Conservation (phyloP, 164 flowering plant species). For the Paratinospora sagittata region DNA sequence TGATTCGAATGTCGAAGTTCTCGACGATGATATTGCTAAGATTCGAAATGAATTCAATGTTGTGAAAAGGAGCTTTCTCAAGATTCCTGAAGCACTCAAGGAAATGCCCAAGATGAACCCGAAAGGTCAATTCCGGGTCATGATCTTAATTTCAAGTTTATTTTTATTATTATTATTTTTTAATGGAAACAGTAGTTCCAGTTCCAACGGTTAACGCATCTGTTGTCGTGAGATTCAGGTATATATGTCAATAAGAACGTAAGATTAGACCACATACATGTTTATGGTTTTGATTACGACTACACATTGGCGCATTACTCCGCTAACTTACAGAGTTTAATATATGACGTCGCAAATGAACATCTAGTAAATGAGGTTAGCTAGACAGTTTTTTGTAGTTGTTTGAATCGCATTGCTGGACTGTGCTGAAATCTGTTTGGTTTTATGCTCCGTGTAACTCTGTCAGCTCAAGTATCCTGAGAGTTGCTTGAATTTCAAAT, state of each 20-base stretch:
- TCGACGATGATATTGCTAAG: slow-evolving; percentile 35
- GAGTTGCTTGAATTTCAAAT: slow-evolving; percentile 56
- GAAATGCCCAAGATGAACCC: slow-evolving; percentile 85
- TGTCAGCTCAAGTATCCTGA: slow-evolving; percentile 82
- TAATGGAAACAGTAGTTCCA: too few species aligned
- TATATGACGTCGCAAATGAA: slow-evolving; percentile 83
- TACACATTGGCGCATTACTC: slow-evolving; percentile 96
- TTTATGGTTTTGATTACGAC: slow-evolving; percentile 91
- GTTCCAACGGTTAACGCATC: not conserved
- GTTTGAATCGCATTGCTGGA: not conserved
- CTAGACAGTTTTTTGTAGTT: not conserved
- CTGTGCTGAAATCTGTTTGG: not conserved
- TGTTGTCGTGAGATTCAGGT: slow-evolving; percentile 36
- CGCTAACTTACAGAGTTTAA: slow-evolving; percentile 61
- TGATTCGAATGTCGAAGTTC: slow-evolving; percentile 13
- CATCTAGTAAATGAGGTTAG: slow-evolving; percentile 87
- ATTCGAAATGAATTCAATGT: slow-evolving; percentile 49
- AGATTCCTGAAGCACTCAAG: slow-evolving; percentile 62
- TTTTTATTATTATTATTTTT: too few species aligned
- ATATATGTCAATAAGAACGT: slow-evolving; percentile 84
- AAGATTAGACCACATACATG: slow-evolving; percentile 77
- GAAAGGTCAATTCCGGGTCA: slow-evolving; percentile 34
- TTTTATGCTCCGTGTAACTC: not conserved
- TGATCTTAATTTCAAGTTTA: not conserved
- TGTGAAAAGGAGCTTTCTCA: slow-evolving; percentile 56